Conservation (phyloP, 768 basidiomycete genomes). For the Tylopilus plumbeoviolaceoides region DNA sequence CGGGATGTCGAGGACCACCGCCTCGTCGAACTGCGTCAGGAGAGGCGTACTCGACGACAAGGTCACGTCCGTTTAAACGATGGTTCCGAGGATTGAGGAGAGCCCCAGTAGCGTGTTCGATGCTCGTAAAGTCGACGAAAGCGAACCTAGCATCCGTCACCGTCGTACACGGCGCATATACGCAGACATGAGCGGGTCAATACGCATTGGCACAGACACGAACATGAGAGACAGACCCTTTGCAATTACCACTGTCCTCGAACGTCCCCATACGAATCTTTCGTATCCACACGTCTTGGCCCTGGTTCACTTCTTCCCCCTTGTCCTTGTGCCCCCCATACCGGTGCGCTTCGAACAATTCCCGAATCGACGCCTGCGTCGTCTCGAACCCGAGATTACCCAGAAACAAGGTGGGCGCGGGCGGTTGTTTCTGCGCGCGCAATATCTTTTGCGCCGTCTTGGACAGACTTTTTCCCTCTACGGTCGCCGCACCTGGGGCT, state of each 20-base stretch:
- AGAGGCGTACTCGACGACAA: slow-evolving; percentile 88
- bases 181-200: neutral
- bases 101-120: slow-evolving; percentile 74
- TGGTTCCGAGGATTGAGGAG: slow-evolving; percentile 85
- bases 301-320: slow-evolving; percentile 22
- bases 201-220: neutral
- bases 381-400: slow-evolving; percentile 93
- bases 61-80: slow-evolving; percentile 73
- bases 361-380: slow-evolving; percentile 70
- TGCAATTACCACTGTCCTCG: slow-evolving; percentile 91
- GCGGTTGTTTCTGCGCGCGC: slow-evolving; percentile 71
- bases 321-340: slow-evolving; percentile 29
- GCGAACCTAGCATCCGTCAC: slow-evolving; percentile 60
- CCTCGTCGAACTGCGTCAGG: slow-evolving; percentile 85
- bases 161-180: neutral
- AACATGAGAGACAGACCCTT: slow-evolving; percentile 62
- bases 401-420: slow-evolving; percentile 84
- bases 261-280: slow-evolving; percentile 94
- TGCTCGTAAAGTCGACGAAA: slow-evolving; percentile 85
- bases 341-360: slow-evolving; percentile 65
- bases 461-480: slow-evolving; percentile 34
- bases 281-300: slow-evolving; percentile 48
- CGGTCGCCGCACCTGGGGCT: slow-evolving; percentile 29
- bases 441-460: slow-evolving; percentile 80
- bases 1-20: slow-evolving; percentile 32